Base-by-base conservation (phyloP, 202 grass and related monocot species). In the Sporobolus alterniflorus region DNA sequence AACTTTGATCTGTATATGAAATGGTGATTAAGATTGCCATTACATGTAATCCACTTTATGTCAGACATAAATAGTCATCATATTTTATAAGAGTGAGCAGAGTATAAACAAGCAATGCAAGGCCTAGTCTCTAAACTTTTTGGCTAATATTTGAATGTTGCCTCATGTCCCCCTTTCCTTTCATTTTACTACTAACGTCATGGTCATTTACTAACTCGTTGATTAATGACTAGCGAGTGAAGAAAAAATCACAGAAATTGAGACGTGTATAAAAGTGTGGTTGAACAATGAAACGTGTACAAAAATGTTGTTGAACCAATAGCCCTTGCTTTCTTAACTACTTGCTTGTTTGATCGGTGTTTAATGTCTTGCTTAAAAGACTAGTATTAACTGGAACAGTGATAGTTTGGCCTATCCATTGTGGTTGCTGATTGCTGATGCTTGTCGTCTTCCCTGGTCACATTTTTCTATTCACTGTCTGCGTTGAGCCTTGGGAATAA, bases 1-100 rank as follows among this genome's bases (percentile, higher is more conserved):
- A 78, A 34, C 31, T 44, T 78, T 43, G 50, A 60, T 86, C 25
- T 86, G 72, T 73, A 82, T 71, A 89, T 85, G 82, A 25, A 76
- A 41, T 77, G 17, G 42, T 70, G 46, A 67, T 65, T 59, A 60
- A 67, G 15, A 60, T 41, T 78, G 22, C 39, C 60, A 66, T 50
- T 65, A 16, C 48, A 50, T 85, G 36, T 70, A 66, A 69, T 55
- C 33, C 67, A 70, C 17, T 36, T 64, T 60, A 31, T 68, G 40
- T 42, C 21, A 21, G 48, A 67, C 22, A 73, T 74, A 28, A 34
- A 79, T 30, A 62, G 7, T 75, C 11, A 13, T 26, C 64, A 48
- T 29, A 55, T 48, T 46, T 67, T 17, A 70, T 41, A 75, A 49
- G 30, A 39, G 66, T 68, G 29, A 77, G 63, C 4, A 56, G 29